A percentile compares a stretch with the other conserved stretches of the same genome.
Evolutionary conservation across 225 moss, liverwort and hornwort species (phyloP).

Genomic region (Bryoerythrophyllum caledonicum): DNA sequence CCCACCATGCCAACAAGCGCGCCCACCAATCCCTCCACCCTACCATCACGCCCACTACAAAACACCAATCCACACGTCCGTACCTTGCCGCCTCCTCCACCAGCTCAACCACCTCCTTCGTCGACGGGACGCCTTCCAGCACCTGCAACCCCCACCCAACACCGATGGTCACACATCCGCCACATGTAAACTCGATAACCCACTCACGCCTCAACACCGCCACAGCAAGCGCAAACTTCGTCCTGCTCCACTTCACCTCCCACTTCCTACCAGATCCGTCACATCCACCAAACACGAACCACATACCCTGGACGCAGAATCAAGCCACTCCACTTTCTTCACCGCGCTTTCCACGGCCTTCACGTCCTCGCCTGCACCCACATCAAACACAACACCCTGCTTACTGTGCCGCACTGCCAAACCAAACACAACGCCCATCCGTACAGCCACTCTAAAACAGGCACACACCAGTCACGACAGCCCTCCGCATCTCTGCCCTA

Average conservation of each 20-base stretch:
- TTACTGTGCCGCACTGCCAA: background rate
- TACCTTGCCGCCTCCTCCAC: constrained; percentile 64
- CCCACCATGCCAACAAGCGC: background rate
- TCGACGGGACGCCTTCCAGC: constrained; percentile 40
- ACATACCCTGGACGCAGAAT: constrained; percentile 73
- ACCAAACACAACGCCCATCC: background rate
- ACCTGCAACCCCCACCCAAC: constrained; percentile 38
- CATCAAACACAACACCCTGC: background rate
- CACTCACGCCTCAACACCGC: background rate
- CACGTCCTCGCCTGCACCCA: constrained; percentile 54
- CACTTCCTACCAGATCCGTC: constrained; percentile 13
- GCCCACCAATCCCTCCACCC: background rate
- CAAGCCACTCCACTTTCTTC: constrained; percentile 81
- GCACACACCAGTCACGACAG: background rate
- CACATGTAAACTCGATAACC: background rate
- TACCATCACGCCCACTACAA: background rate
- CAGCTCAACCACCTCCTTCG: constrained; percentile 53
- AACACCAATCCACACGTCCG: background rate
- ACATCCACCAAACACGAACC: constrained; percentile 31
- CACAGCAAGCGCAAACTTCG: constrained; percentile 17
- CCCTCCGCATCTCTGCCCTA: background rate
- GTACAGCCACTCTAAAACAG: background rate
- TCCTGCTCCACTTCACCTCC: constrained; percentile 30
- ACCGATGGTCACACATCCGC: background rate
- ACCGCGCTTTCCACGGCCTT: constrained; percentile 52